These are phyloP conservation scores for Marasmius tenuissimus DNA, from an alignment of 1,284 basidiomycete species.

Conservation along the genomic window DNA sequence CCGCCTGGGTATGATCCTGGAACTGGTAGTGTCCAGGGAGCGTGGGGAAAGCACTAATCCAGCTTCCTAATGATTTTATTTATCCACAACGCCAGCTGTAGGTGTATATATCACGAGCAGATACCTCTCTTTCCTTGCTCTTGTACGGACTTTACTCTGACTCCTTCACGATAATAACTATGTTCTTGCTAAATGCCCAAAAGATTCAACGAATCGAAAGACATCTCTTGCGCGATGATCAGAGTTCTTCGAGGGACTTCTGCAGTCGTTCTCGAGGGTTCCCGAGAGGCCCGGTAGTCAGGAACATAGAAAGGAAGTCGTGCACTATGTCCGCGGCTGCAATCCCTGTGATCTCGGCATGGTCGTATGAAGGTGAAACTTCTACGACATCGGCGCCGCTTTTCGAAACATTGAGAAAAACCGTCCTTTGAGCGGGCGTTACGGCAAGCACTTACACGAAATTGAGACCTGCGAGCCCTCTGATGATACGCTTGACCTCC, in stretches of 20 bases:
- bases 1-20: constrained; percentile 66
- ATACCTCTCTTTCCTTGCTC: neutral
- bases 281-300: constrained; percentile 26
- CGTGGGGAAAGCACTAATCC: constrained; percentile 48
- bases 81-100: neutral
- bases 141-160: constrained; percentile 11
- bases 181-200: neutral
- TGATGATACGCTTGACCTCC: constrained; percentile 54
- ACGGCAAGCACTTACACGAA: constrained; percentile 31
- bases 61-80: constrained; percentile 2
- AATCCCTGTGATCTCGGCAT: constrained; percentile 59
- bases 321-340: constrained; percentile 64
- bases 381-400: constrained; percentile 56
- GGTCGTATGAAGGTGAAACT: constrained; percentile 39
- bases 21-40: constrained; percentile 43
- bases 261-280: neutral
- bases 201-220: neutral
- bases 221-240: neutral
- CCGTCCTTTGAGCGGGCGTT: neutral
- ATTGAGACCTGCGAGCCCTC: constrained; percentile 53
- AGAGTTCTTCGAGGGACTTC: neutral
- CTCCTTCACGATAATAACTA: neutral
- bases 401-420: neutral
- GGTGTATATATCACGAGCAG: neutral
- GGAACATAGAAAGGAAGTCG: constrained; percentile 59